phyloP scores from a whole-genome alignment of 192 early-diverging fungal genomes.

The Gaertneriomyces semiglobifer region DNA sequence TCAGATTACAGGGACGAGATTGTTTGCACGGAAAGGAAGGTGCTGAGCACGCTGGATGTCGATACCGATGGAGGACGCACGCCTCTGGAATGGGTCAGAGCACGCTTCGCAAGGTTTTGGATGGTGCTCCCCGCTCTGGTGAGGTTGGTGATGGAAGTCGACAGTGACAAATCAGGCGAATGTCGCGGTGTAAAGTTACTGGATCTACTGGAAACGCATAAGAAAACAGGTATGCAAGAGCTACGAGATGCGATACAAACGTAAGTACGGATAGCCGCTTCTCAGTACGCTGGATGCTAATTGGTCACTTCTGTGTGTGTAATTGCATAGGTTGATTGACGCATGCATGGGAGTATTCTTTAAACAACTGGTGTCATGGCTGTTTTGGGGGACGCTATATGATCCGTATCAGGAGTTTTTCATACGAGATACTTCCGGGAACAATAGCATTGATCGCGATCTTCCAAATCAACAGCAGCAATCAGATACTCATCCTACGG shows the following conservation, averaged over 20 bases:
- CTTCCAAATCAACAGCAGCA: slow-evolving; percentile 10
- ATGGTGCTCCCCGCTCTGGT: background rate
- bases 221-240: slow-evolving; percentile 47
- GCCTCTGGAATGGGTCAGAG: slow-evolving; percentile 43
- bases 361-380: slow-evolving; percentile 61
- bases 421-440: slow-evolving; percentile 22
- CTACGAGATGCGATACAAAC: slow-evolving; percentile 8
- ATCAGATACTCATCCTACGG: slow-evolving; percentile 11
- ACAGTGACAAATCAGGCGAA: slow-evolving; percentile 13
- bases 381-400: slow-evolving; percentile 61
- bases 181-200: slow-evolving; percentile 50
- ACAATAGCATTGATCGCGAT: background rate
- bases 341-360: slow-evolving; percentile 43
- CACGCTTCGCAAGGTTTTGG: slow-evolving; percentile 1
- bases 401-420: slow-evolving; percentile 69
- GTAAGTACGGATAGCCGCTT: slow-evolving; percentile 1
- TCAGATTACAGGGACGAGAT: slow-evolving; percentile 22
- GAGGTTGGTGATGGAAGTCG: too few relatives aligned
- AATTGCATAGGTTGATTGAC: slow-evolving; percentile 13
- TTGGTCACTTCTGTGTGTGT: background rate
- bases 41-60: slow-evolving; percentile 23
- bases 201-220: slow-evolving; percentile 49
- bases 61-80: slow-evolving; percentile 25
- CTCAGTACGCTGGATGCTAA: background rate
- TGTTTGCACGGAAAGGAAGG: slow-evolving; percentile 24